phyloP scores from a whole-genome alignment of 2,329 filamentous ascomycete species.

The Trichoderma sp. region DNA sequence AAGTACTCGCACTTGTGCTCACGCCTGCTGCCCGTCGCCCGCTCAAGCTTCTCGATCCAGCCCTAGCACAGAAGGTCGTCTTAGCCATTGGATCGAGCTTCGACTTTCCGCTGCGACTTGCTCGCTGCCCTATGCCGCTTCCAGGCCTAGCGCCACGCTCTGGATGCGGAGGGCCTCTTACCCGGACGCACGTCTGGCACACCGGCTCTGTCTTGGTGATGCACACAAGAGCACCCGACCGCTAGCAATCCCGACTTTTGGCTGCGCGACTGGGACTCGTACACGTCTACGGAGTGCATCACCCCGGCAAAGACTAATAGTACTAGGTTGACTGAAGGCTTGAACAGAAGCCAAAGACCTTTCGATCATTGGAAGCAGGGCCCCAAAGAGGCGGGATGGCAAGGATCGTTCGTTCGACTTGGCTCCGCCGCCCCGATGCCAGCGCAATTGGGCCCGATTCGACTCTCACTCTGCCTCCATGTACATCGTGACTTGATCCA shows the following conservation, averaged over 20 bases:
- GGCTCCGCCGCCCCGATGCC: conserved; percentile 11
- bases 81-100: no score
- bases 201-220: conserved; percentile 1
- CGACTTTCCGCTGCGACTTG: not conserved
- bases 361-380: not conserved
- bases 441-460: not conserved
- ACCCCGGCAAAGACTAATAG: no score
- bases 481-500: no score
- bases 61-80: not conserved
- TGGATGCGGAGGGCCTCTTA: conserved; percentile 21
- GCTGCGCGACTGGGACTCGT: not conserved
- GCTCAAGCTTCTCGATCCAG: conserved; percentile 19
- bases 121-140: conserved; percentile 4
- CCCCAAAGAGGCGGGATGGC: conserved; percentile 10
- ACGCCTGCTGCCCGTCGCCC: not conserved
- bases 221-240: not conserved
- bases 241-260: conserved; percentile 2
- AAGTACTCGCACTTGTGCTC: not conserved
- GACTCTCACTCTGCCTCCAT: no score
- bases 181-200: conserved; percentile 19
- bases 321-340: not conserved
- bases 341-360: conserved; percentile 6
- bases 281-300: no score
- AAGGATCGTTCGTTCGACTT: conserved; percentile 3
- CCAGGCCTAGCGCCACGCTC: conserved; percentile 18